Base-by-base conservation (phyloP, 2,329 filamentous ascomycete genomes). In the Aspergillus amoenus region DNA sequence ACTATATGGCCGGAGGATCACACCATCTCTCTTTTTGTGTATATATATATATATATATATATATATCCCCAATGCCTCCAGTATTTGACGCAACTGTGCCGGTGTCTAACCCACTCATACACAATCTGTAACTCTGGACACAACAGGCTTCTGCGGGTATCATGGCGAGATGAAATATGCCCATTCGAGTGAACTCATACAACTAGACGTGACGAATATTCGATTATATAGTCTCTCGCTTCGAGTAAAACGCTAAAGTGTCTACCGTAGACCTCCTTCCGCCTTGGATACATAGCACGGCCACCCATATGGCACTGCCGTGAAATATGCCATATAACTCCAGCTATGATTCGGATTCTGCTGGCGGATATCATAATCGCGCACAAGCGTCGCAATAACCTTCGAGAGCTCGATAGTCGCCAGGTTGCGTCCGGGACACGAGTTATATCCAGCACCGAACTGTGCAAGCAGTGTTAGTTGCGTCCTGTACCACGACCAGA, bases 251-350 rank as follows among this genome's bases (percentile, higher is more conserved):
- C 11, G 7, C 15, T 15, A 15, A 4, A 13, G 5, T 44, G 5
- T 49, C 13, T 32, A 40, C 9, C 48, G 37, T 7, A 51, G 34
- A 3, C 34, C 48, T 4, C 30, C 37, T 12, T 22, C 3, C n/a
- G 32, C n/a, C 11, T 51, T 51, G 5, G 48, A 18, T 4, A 51
- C 30, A 32, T 42, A 51, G n/a, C 48, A 51, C 8, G 48, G 48
- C 48, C 48, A 42, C 9, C 48, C 48, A 3, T 51, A 41, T 1
- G 48, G 48, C 3, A 51, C 48, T 1, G 48, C 39, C 4, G 48
- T 51, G 24, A 51, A 51, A 37, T 51, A 51, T 9, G 48, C 48
- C 48, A 32, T 42, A 27, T 51, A 51, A 18, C 22, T 51, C 48
- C 48, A 51, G 22, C 13, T 17, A 22, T 51, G 48, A 4, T 7